Evolutionary conservation across 2,329 filamentous ascomycete species (phyloP).

Genomic region (Cytospora leucostoma): DNA sequence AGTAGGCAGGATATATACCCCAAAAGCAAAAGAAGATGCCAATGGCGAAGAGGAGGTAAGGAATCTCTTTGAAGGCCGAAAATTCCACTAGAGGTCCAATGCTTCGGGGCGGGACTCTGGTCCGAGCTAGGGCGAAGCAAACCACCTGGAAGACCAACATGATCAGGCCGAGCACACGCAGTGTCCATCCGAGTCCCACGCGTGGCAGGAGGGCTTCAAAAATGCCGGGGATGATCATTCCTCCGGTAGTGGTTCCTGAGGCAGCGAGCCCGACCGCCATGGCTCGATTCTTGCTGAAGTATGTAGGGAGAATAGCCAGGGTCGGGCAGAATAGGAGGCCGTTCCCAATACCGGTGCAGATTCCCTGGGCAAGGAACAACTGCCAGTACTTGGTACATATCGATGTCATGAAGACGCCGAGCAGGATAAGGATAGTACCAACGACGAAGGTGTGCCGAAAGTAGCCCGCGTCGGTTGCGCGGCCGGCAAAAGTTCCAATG

Average conservation of each 20-base stretch:
- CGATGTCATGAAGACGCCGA: conserved; percentile 51
- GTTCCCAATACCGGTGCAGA: conserved; percentile 57
- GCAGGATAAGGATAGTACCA: conserved; percentile 45
- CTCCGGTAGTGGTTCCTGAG: conserved; percentile 60
- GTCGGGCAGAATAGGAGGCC: conserved; percentile 65
- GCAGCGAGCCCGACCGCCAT: conserved; percentile 64
- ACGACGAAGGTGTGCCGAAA: conserved; percentile 45
- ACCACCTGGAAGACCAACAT: conserved; percentile 50
- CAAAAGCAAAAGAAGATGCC: conserved; percentile 53
- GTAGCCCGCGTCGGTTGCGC: conserved; percentile 55
- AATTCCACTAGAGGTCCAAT: conserved; percentile 55
- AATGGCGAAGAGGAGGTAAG: conserved; percentile 54
- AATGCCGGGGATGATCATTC: conserved; percentile 58
- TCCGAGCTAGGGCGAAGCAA: conserved; percentile 43
- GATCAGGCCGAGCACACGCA: conserved; percentile 62
- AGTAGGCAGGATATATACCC: conserved; percentile 59
- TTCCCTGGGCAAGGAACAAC: conserved; percentile 56
- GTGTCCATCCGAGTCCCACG: conserved; percentile 61
- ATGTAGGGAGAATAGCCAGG: conserved; percentile 66
- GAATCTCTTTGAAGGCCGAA: conserved; percentile 56
- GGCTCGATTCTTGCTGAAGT: conserved; percentile 59
- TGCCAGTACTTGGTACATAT: conserved; percentile 54
- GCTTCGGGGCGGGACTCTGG: conserved; percentile 50
- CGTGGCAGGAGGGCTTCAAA: conserved; percentile 56
- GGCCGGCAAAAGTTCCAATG: conserved; percentile 54